Evolutionary conservation across 225 moss, liverwort and hornwort genomes (phyloP).

Genomic region (Bryoerythrophyllum caledonicum): DNA sequence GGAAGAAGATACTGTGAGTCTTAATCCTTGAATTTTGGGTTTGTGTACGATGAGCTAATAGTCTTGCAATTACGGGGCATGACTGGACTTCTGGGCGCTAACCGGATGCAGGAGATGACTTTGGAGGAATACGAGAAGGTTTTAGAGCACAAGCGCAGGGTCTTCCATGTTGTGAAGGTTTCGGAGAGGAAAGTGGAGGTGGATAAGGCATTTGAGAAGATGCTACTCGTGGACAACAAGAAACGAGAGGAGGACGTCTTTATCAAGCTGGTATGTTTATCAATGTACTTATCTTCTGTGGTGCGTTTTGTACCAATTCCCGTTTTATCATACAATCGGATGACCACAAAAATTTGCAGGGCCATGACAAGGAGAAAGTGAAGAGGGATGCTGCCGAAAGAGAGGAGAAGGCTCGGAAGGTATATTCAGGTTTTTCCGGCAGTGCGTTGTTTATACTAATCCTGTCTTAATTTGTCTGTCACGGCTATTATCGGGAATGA

Average conservation of each 20-base stretch:
- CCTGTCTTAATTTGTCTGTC: not conserved
- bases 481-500: too few relatives aligned
- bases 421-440: too few relatives aligned
- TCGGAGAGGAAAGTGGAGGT: conserved; percentile 84
- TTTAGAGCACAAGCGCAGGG: conserved; percentile 84
- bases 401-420: conserved; percentile 71
- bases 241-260: conserved; percentile 75
- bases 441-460: too few relatives aligned
- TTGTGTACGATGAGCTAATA: too few relatives aligned
- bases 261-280: conserved; percentile 69
- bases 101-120: conserved; percentile 96
- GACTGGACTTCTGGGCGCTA: too few relatives aligned
- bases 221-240: conserved; percentile 94
- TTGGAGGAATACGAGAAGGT: conserved; percentile 94
- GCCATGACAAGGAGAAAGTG: conserved; percentile 84
- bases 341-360: too few relatives aligned
- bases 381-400: conserved; percentile 76
- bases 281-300: too few relatives aligned
- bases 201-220: conserved; percentile 79
- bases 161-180: conserved; percentile 53
- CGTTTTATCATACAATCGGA: too few relatives aligned
- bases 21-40: too few relatives aligned
- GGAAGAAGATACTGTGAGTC: conserved; percentile 68
- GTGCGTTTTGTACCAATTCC: too few relatives aligned
- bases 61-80: too few relatives aligned